phyloP scores from a whole-genome alignment of 2,329 filamentous ascomycete genomes.

The Ceratocystis eucalypticola region DNA sequence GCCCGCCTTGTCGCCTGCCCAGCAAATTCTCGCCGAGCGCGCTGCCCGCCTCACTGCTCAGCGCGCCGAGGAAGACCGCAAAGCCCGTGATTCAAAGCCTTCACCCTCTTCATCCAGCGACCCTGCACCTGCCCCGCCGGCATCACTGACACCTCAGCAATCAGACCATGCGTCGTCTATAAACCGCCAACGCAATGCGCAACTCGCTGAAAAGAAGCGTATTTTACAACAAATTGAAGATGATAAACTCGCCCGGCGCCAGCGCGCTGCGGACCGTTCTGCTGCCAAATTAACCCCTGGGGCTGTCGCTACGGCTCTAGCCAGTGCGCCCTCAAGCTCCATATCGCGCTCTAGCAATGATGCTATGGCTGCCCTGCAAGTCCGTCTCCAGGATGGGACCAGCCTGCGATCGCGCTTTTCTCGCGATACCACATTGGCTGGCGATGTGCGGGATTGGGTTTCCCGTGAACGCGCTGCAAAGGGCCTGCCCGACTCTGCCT shows the following conservation, averaged over 20 bases:
- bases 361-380: slow-evolving; percentile 46
- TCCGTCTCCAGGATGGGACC: slow-evolving; percentile 72
- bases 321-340: slow-evolving; percentile 27
- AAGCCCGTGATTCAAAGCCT: slow-evolving; percentile 26
- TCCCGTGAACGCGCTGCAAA: slow-evolving; percentile 47
- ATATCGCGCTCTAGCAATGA: slow-evolving; percentile 23
- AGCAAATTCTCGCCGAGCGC: slow-evolving; percentile 37
- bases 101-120: slow-evolving; percentile 20
- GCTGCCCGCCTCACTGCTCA: slow-evolving; percentile 33
- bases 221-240: slow-evolving; percentile 64
- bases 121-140: slow-evolving; percentile 23
- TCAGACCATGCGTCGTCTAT: slow-evolving; percentile 40
- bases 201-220: slow-evolving; percentile 45
- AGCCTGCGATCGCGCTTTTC: slow-evolving; percentile 62
- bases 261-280: slow-evolving; percentile 30
- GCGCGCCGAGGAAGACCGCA: slow-evolving; percentile 23
- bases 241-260: slow-evolving; percentile 55
- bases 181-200: slow-evolving; percentile 49
- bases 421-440: slow-evolving; percentile 45
- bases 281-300: slow-evolving; percentile 24
- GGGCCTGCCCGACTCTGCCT: slow-evolving; percentile 38
- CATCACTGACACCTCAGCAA: slow-evolving; percentile 20
- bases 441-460: slow-evolving; percentile 64
- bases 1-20: slow-evolving; percentile 16
- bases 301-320: slow-evolving; percentile 25